Percentiles rank a stretch among this genome's conserved stretches.
Conservation (phyloP, 495 filamentous ascomycete species). For the Tuber brumale region DNA sequence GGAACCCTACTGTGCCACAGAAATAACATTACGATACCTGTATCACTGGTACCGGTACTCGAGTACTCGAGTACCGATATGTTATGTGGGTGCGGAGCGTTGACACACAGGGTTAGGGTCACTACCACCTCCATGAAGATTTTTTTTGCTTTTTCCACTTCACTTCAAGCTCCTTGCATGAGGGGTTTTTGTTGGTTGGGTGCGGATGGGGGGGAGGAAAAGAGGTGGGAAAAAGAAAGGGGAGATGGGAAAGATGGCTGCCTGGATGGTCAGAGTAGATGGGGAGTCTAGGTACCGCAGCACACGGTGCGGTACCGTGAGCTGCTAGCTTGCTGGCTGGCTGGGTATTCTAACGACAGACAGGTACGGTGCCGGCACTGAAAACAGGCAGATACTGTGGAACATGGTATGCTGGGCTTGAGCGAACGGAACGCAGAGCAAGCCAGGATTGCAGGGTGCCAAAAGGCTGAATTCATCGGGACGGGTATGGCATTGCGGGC, state of each 20-base stretch:
- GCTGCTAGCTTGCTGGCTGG: background rate
- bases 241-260: conserved; percentile 6
- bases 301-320: background rate
- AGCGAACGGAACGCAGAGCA: background rate
- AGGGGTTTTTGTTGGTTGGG: background rate
- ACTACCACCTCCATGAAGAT: background rate
- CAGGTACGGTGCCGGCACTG: background rate
- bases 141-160: background rate
- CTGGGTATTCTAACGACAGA: background rate
- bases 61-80: background rate
- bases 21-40: no score
- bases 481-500: background rate
- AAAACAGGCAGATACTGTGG: background rate
- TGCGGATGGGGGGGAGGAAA: background rate
- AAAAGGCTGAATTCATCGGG: background rate
- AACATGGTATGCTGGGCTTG: background rate
- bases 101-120: background rate
- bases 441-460: background rate
- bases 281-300: no score
- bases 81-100: background rate
- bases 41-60: no score
- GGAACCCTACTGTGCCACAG: background rate
- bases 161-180: background rate
- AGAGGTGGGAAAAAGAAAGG: background rate
- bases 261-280: background rate